Evolutionary conservation across 805 yeast genomes (phyloP).

Genomic region (Pichia insulana): DNA sequence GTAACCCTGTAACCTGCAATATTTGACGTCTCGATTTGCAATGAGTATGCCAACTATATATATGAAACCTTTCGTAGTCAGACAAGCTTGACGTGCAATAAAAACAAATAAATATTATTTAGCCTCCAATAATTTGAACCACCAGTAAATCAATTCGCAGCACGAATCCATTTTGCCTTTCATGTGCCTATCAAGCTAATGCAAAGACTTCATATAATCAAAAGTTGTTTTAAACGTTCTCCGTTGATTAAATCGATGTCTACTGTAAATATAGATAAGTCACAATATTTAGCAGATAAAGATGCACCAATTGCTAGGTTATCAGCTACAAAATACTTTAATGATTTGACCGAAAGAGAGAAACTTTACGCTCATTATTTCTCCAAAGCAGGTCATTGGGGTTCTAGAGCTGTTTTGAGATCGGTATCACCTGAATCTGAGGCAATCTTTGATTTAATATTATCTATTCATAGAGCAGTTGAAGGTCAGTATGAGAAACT

Average conservation of each 20-base stretch:
- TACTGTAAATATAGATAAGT: slow-evolving; percentile 9
- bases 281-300: slow-evolving; percentile 41
- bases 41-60: no score
- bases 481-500: slow-evolving; percentile 39
- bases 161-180: not conserved
- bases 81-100: no score
- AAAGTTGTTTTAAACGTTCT: not conserved
- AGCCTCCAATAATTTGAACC: no score
- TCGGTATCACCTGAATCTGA: slow-evolving; percentile 82
- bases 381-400: slow-evolving; percentile 77
- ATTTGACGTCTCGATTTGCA: no score
- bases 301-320: slow-evolving; percentile 66
- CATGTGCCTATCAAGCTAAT: not conserved
- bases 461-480: slow-evolving; percentile 45
- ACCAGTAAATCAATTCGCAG: no score
- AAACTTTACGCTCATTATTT: slow-evolving; percentile 76
- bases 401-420: slow-evolving; percentile 69
- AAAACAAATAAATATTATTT: no score
- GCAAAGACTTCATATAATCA: not conserved
- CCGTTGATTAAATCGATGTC: slow-evolving; percentile 3
- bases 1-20: no score
- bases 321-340: slow-evolving; percentile 61
- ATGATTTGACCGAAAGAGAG: slow-evolving; percentile 48
- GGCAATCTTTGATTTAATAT: slow-evolving; percentile 58
- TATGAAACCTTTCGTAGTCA: no score